Evolutionary conservation across 306 rosid species (phyloP).

Genomic region (Sophora flavescens): DNA sequence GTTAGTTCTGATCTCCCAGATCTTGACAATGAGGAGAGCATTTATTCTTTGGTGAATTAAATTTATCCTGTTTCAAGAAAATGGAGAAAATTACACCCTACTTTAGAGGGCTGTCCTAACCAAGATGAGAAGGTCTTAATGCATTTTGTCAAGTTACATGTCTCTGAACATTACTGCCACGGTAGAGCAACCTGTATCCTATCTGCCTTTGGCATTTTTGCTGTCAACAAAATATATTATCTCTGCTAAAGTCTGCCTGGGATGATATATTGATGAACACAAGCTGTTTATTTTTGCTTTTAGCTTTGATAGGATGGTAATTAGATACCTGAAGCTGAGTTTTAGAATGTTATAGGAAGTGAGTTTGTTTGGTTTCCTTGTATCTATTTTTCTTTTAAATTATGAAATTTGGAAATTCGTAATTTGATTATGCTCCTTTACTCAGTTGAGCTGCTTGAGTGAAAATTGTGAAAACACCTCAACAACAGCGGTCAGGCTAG

Average conservation of each 20-base stretch:
- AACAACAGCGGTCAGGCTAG: not conserved
- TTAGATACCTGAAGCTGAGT: not conserved
- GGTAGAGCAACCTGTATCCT: not conserved
- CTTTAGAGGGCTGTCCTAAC: not conserved
- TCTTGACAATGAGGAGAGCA: constrained; percentile 48
- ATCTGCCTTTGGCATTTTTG: not conserved
- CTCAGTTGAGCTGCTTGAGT: not conserved
- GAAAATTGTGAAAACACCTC: no score
- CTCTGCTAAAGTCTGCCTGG: not conserved
- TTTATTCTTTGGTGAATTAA: constrained; percentile 37
- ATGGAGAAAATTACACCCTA: not conserved
- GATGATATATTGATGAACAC: not conserved
- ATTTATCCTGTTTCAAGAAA: constrained; percentile 1
- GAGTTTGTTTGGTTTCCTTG: not conserved
- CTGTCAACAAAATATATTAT: not conserved
- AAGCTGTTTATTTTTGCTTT: constrained; percentile 32
- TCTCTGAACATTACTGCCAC: not conserved
- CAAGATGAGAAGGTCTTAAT: not conserved
- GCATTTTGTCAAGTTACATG: not conserved
- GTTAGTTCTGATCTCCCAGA: constrained; percentile 58
- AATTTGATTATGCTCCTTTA: not conserved
- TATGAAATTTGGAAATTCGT: constrained; percentile 2
- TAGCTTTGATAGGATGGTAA: constrained; percentile 1
- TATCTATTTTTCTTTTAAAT: not conserved
- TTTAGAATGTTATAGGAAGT: constrained; percentile 14